A percentile compares a stretch with the other conserved stretches of the same genome.
phyloP scores from a whole-genome alignment of 352 stramenopile genomes.

The Pythium aristosporum region DNA sequence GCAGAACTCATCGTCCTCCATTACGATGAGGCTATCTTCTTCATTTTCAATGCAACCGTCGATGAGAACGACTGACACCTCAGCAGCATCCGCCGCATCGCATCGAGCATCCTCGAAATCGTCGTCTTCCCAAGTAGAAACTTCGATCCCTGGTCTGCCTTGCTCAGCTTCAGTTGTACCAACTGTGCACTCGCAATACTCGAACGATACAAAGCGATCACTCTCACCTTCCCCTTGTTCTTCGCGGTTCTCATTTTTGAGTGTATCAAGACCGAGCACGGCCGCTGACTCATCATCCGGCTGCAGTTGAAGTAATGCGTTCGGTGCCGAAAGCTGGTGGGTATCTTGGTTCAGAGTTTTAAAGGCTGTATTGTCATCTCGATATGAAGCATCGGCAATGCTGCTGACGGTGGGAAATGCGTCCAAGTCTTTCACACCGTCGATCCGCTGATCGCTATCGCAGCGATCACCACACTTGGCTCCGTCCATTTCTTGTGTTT shows the following conservation, averaged over 20 bases:
- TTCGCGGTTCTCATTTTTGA: not conserved
- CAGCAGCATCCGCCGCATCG: slow-evolving; percentile 4
- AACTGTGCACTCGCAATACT: slow-evolving; percentile 33
- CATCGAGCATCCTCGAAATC: slow-evolving; percentile 24
- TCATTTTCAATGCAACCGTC: slow-evolving; percentile 18
- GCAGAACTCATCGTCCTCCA: slow-evolving; percentile 22
- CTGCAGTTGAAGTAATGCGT: not conserved
- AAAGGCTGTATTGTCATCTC: not conserved
- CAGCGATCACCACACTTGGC: not conserved
- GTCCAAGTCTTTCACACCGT: not conserved
- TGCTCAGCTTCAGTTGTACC: not conserved
- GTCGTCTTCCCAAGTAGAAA: slow-evolving; percentile 6
- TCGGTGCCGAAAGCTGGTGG: not conserved
- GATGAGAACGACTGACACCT: slow-evolving; percentile 14
- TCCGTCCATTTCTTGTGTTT: not conserved
- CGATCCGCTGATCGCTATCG: not conserved
- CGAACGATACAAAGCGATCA: slow-evolving; percentile 40
- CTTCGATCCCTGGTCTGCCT: not conserved
- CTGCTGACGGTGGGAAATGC: not conserved
- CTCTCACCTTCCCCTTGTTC: slow-evolving; percentile 8
- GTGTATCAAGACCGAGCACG: not conserved
- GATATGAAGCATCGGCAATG: not conserved
- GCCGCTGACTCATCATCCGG: not conserved
- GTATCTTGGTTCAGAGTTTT: not conserved
- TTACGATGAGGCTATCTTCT: slow-evolving; percentile 28